phyloP scores from a whole-genome alignment of 768 basidiomycete genomes.

The Asterophora lycoperdoides region DNA sequence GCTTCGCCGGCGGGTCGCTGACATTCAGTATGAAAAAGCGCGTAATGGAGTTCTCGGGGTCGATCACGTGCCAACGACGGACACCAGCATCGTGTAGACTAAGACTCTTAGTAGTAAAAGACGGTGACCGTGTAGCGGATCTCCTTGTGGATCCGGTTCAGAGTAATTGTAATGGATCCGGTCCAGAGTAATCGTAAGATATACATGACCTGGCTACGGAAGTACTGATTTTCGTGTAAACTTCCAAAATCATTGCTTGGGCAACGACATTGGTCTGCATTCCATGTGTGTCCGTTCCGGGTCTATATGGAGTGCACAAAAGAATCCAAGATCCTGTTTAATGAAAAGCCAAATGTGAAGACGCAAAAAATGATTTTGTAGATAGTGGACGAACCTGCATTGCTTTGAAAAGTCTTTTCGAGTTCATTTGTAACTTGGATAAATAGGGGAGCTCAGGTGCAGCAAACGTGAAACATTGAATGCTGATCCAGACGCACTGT shows the following conservation, averaged over 20 bases:
- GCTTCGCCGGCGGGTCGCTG: slow-evolving; percentile 53
- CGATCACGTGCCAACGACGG: slow-evolving; percentile 27
- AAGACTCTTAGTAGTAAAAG: too few relatives aligned
- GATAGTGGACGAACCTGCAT: slow-evolving; percentile 56
- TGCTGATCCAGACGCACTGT: slow-evolving; percentile 34
- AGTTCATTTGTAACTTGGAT: slow-evolving; percentile 54
- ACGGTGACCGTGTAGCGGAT: too few relatives aligned
- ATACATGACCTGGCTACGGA: too few relatives aligned
- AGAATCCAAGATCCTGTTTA: slow-evolving; percentile 58
- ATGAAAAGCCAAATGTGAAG: not conserved
- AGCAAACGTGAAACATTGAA: not conserved
- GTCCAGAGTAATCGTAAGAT: not conserved
- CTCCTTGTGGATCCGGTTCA: too few relatives aligned
- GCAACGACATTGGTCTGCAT: slow-evolving; percentile 51
- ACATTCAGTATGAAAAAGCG: slow-evolving; percentile 58
- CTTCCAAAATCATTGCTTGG: slow-evolving; percentile 27
- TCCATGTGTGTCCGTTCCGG: slow-evolving; percentile 63
- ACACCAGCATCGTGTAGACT: not conserved
- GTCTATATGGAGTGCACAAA: slow-evolving; percentile 64
- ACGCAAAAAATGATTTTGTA: not conserved
- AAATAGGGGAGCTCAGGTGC: not conserved
- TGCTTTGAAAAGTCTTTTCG: slow-evolving; percentile 57
- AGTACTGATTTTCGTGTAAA: too few relatives aligned
- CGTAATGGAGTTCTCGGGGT: slow-evolving; percentile 59
- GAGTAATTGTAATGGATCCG: not conserved